Evolutionary conservation across 2,329 filamentous ascomycete genomes (phyloP).

Genomic region (Phaeosphaeriaceae sp.): DNA sequence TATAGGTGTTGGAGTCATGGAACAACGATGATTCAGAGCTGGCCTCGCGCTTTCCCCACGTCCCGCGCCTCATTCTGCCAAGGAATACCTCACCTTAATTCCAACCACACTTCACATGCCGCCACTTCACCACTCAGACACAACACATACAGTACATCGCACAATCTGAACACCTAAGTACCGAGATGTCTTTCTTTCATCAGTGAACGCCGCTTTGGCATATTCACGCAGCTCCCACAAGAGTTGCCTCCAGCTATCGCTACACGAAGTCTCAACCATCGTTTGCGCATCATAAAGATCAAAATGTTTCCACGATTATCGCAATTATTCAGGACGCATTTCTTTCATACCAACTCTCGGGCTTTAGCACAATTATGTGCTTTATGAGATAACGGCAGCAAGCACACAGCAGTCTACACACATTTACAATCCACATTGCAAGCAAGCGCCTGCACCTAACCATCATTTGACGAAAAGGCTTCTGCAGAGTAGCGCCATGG

Average conservation of each 20-base stretch:
- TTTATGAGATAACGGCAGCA: conserved; percentile 16
- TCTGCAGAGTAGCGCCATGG: conserved; percentile 64
- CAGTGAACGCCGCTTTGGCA: conserved; percentile 35
- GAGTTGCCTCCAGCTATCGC: conserved; percentile 27
- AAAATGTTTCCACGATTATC: conserved; percentile 62
- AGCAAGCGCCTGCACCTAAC: neutral
- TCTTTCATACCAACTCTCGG: conserved; percentile 60
- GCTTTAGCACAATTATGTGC: conserved; percentile 48
- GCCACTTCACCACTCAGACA: conserved; percentile 8
- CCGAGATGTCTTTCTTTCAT: conserved; percentile 19
- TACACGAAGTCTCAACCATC: conserved; percentile 29
- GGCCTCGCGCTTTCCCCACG: neutral
- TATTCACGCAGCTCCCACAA: conserved; percentile 25
- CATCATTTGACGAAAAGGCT: neutral
- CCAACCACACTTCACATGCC: conserved; percentile 3
- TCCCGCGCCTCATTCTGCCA: conserved; percentile 6
- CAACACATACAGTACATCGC: conserved; percentile 4
- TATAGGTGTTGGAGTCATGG: conserved; percentile 3
- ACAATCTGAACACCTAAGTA: neutral
- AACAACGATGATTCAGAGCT: conserved; percentile 3
- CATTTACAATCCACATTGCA: neutral
- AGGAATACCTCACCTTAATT: conserved; percentile 9
- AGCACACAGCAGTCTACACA: conserved; percentile 7
- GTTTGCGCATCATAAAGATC: conserved; percentile 39
- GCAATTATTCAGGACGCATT: conserved; percentile 57